Base-by-base conservation (phyloP, 2,329 filamentous ascomycete species). In the Talaromyces marneffei region DNA sequence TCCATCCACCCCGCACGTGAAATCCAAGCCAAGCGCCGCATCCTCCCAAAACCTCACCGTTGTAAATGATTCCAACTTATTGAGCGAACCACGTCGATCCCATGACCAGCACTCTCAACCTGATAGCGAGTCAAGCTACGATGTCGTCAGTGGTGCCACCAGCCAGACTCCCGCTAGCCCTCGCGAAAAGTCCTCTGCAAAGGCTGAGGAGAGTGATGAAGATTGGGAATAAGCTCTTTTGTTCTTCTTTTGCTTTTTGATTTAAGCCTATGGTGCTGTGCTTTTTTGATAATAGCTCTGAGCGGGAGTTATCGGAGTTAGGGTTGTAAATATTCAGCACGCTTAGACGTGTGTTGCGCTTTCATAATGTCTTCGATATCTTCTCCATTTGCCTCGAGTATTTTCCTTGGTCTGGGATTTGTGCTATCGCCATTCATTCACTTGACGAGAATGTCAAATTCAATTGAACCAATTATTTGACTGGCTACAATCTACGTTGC, bases 121-220 rank as follows among this genome's bases (percentile, higher is more conserved):
- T 7, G 94, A 94, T 69, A 97, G 93, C 72, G 94, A 99, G 69
- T 91, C 91, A 18, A 96, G 92, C 78, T 99, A 99, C 74, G 94
- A 99, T 73, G 83, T 99, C 35, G 91, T 99, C 50, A 92, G 89
- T 57, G 90, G 89, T 54, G 84, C 85, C 48, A 86, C 87, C 39
- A 96, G 90, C 73, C 89, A 90, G 66, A 88, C 91, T 18, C 89
- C 91, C 1, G 83, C 84, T 4, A 87, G 83, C 63, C 85, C 85
- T 2, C 82, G 83, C 69, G 82, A 85, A 61, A 75, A 75, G 63
- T 33, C 50, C 2, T 18, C 27, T 10, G 40, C 73, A 16, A 77
- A 77, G 59, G 73, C 69, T 3, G 80, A 82, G 59, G 86, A 89
- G 64, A 88, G 85, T 66, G 87, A 90, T 62, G 85, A 89, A 68